Conservation (phyloP, 805 yeast species). For the Blastobotrys terrestris region DNA sequence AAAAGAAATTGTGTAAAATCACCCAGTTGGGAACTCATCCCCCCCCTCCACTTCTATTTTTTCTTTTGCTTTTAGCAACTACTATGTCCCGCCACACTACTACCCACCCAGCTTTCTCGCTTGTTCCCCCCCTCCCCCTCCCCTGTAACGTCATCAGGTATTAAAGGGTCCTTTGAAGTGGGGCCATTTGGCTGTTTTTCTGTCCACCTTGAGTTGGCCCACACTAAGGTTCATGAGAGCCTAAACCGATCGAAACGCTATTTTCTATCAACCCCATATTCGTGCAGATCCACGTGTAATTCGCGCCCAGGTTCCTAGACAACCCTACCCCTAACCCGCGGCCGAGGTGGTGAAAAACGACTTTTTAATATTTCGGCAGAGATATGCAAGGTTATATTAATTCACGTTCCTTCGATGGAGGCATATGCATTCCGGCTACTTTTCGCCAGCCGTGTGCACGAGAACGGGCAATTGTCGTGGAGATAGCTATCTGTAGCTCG, state of each 20-base stretch:
- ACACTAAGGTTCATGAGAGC: too few relatives aligned
- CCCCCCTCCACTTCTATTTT: not conserved
- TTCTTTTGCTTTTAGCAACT: not conserved
- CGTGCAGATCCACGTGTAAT: not conserved
- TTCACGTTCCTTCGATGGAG: not conserved
- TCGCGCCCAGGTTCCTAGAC: not conserved
- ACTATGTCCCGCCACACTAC: too few relatives aligned
- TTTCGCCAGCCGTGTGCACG: too few relatives aligned
- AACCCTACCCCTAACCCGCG: too few relatives aligned
- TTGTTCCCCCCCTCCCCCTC: not conserved
- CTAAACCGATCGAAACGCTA: too few relatives aligned
- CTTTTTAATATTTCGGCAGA: too few relatives aligned
- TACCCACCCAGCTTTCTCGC: too few relatives aligned
- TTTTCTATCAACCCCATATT: not conserved
- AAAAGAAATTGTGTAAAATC: not conserved
- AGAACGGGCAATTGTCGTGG: too few relatives aligned
- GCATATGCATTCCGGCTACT: not conserved
- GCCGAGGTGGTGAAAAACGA: not conserved
- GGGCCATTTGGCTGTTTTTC: too few relatives aligned
- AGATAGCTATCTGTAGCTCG: too few relatives aligned
- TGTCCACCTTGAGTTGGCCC: too few relatives aligned
- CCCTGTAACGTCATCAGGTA: not conserved
- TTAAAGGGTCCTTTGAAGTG: too few relatives aligned
- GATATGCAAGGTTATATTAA: not conserved
- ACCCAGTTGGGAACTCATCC: not conserved